phyloP scores from a whole-genome alignment of 2,329 filamentous ascomycete genomes.

The Sclerotinia sclerotiorum region DNA sequence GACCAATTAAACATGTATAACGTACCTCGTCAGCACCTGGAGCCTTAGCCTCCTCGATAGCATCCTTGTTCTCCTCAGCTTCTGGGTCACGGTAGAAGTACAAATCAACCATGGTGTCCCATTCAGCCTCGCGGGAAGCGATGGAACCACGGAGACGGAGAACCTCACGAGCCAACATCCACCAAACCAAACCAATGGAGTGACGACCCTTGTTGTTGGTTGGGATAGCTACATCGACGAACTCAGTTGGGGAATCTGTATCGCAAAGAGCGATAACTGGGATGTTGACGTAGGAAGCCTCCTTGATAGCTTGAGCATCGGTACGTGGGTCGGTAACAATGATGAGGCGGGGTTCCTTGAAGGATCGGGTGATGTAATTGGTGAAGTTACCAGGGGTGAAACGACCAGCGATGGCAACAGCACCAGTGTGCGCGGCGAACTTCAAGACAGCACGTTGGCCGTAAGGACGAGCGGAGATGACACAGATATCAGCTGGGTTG shows the following conservation, averaged over 20 bases:
- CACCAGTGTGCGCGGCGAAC: constrained; percentile 98
- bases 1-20: no score
- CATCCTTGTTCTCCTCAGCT: constrained; percentile 98
- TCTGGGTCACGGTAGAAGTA: constrained; percentile 99
- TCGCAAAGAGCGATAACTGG: constrained; percentile 99
- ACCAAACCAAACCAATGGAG: constrained; percentile 98
- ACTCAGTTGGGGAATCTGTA: constrained; percentile 99
- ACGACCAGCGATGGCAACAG: constrained; percentile 96
- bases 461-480: constrained; percentile 99
- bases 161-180: constrained; percentile 99
- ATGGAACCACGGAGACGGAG: constrained; percentile 98
- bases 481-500: constrained; percentile 99
- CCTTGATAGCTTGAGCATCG: constrained; percentile 99
- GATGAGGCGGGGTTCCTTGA: constrained; percentile 99
- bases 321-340: constrained; percentile 99
- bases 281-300: constrained; percentile 99
- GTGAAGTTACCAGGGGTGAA: constrained; percentile 99
- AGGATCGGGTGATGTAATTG: constrained; percentile 99
- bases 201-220: constrained; percentile 99
- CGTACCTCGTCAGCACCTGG: constrained; percentile 70
- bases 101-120: constrained; percentile 99
- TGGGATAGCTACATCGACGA: constrained; percentile 98
- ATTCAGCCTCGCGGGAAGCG: constrained; percentile 91
- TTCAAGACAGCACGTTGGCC: constrained; percentile 99
- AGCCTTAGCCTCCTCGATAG: constrained; percentile 84